phyloP scores from a whole-genome alignment of 805 yeast species.

The Candida ascalaphidarum region DNA sequence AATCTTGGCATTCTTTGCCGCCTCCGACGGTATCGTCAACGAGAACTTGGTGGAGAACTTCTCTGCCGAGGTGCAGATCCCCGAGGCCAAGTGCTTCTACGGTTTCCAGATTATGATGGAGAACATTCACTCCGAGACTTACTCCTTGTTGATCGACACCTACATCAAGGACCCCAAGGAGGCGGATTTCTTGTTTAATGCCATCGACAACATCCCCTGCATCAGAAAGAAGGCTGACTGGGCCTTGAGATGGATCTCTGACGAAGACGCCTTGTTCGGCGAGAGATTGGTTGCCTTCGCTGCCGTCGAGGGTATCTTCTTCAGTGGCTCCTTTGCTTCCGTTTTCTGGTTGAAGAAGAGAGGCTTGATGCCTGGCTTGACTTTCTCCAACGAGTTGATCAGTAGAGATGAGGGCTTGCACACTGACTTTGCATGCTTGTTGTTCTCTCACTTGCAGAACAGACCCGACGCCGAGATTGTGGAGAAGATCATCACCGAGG shows the following conservation, averaged over 20 bases:
- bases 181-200: constrained; percentile 83
- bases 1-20: constrained; percentile 96
- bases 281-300: constrained; percentile 98
- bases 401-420: constrained; percentile 99
- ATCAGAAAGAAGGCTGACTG: constrained; percentile 96
- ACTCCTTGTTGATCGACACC: constrained; percentile 88
- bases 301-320: constrained; percentile 98
- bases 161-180: constrained; percentile 95
- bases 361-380: constrained; percentile 98
- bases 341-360: constrained; percentile 98
- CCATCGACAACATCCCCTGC: constrained; percentile 93
- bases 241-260: constrained; percentile 97
- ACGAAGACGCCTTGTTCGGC: constrained; percentile 79
- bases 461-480: constrained; percentile 78
- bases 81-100: constrained; percentile 97
- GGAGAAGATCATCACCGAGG: constrained; percentile 84
- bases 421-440: constrained; percentile 95
- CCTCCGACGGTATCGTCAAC: constrained; percentile 96
- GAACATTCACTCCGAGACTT: constrained; percentile 96
- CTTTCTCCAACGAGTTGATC: constrained; percentile 94
- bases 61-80: constrained; percentile 92
- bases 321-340: constrained; percentile 97
- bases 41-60: constrained; percentile 96
- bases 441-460: constrained; percentile 87
- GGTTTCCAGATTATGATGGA: constrained; percentile 99